Evolutionary conservation across 2,329 filamentous ascomycete genomes (phyloP).

Genomic region (Aureobasidium sp.): DNA sequence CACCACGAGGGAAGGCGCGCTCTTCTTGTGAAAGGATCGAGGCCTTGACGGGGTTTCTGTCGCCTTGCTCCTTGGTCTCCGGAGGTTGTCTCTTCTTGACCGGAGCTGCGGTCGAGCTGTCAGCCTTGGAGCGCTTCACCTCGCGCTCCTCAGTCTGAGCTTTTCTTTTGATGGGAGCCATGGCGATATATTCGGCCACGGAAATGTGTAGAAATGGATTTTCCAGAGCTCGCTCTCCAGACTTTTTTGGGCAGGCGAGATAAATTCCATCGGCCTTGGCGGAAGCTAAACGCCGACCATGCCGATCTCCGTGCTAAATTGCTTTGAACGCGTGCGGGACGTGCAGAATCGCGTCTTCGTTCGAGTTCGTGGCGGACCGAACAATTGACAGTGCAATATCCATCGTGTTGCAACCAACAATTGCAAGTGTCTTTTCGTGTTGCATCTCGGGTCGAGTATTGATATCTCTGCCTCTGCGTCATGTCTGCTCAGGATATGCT

Average conservation of each 20-base stretch:
- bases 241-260: no score
- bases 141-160: slow-evolving; percentile 31
- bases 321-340: neutral
- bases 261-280: neutral
- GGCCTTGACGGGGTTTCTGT: slow-evolving; percentile 23
- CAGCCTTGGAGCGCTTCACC: slow-evolving; percentile 25
- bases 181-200: slow-evolving; percentile 16
- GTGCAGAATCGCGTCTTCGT: neutral
- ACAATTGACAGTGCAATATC: no score
- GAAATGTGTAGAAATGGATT: neutral
- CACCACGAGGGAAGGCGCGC: slow-evolving; percentile 83
- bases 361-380: neutral
- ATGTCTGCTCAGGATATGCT: slow-evolving; percentile 2
- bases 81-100: slow-evolving; percentile 12
- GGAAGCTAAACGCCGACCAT: neutral
- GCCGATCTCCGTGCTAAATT: neutral
- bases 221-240: no score
- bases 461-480: neutral
- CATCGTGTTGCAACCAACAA: neutral
- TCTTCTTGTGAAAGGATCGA: slow-evolving; percentile 66
- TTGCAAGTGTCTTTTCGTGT: neutral
- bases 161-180: slow-evolving; percentile 40
- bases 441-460: neutral
- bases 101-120: slow-evolving; percentile 14
- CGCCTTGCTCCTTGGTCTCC: slow-evolving; percentile 24